Percentiles rank a stretch among this genome's conserved stretches.
Evolutionary conservation across 1,284 basidiomycete genomes (phyloP).

Genomic region (Tranzscheliella williamsii): DNA sequence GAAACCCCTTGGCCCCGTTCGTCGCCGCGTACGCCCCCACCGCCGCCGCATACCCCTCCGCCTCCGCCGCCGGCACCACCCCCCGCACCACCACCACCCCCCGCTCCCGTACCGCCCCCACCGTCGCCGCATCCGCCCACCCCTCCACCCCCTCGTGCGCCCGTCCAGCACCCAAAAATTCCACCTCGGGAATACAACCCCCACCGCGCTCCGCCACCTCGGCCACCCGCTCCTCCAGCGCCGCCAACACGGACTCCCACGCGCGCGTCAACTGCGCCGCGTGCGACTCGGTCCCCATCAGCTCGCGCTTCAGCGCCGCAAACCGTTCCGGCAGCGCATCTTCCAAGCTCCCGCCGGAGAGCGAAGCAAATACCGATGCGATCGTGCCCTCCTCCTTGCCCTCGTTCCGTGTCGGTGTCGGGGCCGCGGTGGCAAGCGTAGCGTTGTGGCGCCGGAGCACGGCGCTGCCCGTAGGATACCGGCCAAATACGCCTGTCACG

Average conservation of each 20-base stretch:
- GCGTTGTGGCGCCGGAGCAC: no score
- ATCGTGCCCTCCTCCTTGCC: slow-evolving; percentile 43
- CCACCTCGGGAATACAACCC: slow-evolving; percentile 23
- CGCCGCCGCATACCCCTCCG: slow-evolving; percentile 37
- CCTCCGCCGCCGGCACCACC: slow-evolving; percentile 26
- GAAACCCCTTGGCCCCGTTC: slow-evolving; percentile 47
- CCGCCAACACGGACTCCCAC: slow-evolving; percentile 25
- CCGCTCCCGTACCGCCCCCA: slow-evolving; percentile 24
- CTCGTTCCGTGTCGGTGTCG: slow-evolving; percentile 4
- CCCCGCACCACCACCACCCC: slow-evolving; percentile 41
- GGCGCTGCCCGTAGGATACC: no score
- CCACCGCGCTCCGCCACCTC: slow-evolving; percentile 18
- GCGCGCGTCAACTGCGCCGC: slow-evolving; percentile 19
- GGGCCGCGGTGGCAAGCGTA: no score
- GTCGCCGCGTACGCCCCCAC: slow-evolving; percentile 25
- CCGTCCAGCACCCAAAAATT: slow-evolving; percentile 6
- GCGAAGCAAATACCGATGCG: slow-evolving; percentile 43
- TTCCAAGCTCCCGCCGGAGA: slow-evolving; percentile 36
- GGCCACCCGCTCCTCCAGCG: slow-evolving; percentile 9
- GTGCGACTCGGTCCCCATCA: slow-evolving; percentile 19
- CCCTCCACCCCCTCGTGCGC: slow-evolving; percentile 1
- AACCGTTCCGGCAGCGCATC: slow-evolving; percentile 44
- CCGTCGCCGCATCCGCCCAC: slow-evolving; percentile 31
- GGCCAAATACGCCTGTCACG: no score
- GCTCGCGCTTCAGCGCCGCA: slow-evolving; percentile 23